These are phyloP conservation scores for Cryptococcus sp. DNA, from an alignment of 1,284 basidiomycete genomes.

Conservation along the genomic window DNA sequence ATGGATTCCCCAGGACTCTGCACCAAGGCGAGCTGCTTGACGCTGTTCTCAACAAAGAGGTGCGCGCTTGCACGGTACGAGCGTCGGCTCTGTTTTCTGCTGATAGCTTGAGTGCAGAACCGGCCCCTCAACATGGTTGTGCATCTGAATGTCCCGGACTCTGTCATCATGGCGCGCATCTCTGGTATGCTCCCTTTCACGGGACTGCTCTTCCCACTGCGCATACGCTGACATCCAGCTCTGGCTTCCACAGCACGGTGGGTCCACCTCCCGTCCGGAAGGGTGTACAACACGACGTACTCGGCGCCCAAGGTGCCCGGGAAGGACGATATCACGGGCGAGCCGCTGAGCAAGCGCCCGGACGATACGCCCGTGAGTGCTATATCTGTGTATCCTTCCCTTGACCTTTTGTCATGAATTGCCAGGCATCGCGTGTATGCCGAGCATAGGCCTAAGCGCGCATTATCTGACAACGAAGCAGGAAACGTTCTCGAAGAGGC, in stretches of 20 bases:
- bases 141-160: constrained; percentile 87
- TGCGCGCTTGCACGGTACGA: constrained; percentile 29
- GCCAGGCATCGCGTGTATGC: no score
- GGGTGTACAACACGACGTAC: constrained; percentile 89
- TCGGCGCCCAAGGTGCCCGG: constrained; percentile 85
- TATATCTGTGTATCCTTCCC: neutral
- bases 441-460: no score
- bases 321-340: constrained; percentile 87
- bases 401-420: neutral
- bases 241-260: constrained; percentile 68
- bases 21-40: constrained; percentile 85
- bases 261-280: constrained; percentile 88
- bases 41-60: constrained; percentile 42
- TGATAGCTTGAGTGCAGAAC: constrained; percentile 53
- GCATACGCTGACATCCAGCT: no score
- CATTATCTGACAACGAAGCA: constrained; percentile 35
- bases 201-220: no score
- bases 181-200: constrained; percentile 52
- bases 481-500: constrained; percentile 78
- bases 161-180: constrained; percentile 84
- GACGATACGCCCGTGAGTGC: constrained; percentile 84
- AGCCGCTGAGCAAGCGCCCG: constrained; percentile 79
- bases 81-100: constrained; percentile 44
- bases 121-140: constrained; percentile 75
- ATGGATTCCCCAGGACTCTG: constrained; percentile 93